phyloP scores from a whole-genome alignment of 495 filamentous ascomycete genomes.

The Lasiosphaeria ovina region DNA sequence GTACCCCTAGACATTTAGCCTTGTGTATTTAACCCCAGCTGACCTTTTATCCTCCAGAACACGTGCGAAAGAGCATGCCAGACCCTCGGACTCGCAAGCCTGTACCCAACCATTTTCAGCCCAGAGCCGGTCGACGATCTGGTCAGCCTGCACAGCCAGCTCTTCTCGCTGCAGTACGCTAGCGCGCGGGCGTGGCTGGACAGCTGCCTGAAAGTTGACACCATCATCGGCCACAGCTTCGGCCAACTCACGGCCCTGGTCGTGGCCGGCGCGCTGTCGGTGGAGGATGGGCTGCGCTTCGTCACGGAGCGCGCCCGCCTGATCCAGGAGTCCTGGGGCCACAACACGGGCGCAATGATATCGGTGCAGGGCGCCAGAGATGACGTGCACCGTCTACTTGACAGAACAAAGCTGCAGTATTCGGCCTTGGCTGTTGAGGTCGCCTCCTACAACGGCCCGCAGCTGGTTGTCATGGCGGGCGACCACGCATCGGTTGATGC shows the following conservation, averaged over 20 bases:
- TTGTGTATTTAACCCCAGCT: too few species aligned
- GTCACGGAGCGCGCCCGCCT: constrained; percentile 44
- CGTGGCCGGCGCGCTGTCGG: constrained; percentile 25
- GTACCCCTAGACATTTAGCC: constrained; percentile 20
- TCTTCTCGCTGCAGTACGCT: constrained; percentile 51
- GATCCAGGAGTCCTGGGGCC: constrained; percentile 47
- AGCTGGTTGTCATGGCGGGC: constrained; percentile 11
- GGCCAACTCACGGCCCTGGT: constrained; percentile 23
- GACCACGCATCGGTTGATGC: constrained; percentile 32
- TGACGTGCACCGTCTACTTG: constrained; percentile 5
- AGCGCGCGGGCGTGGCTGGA: constrained; percentile 50
- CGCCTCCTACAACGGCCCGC: constrained; percentile 42
- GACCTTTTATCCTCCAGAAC: constrained; percentile 13
- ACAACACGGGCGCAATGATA: constrained; percentile 51
- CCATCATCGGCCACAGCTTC: not conserved
- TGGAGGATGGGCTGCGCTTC: constrained; percentile 34
- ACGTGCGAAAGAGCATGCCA: constrained; percentile 30
- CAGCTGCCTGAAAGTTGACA: constrained; percentile 27
- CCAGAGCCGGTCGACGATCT: constrained; percentile 35
- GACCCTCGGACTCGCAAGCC: constrained; percentile 30
- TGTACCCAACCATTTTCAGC: constrained; percentile 51
- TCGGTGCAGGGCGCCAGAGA: constrained; percentile 22
- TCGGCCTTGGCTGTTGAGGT: constrained; percentile 25
- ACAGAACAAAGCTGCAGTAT: not conserved
- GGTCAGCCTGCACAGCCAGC: constrained; percentile 44